Evolutionary conservation across 148 eudicot species (phyloP), one percentile per base, ranked within the genome.

Genomic region (Rhododendron griersonianum): DNA sequence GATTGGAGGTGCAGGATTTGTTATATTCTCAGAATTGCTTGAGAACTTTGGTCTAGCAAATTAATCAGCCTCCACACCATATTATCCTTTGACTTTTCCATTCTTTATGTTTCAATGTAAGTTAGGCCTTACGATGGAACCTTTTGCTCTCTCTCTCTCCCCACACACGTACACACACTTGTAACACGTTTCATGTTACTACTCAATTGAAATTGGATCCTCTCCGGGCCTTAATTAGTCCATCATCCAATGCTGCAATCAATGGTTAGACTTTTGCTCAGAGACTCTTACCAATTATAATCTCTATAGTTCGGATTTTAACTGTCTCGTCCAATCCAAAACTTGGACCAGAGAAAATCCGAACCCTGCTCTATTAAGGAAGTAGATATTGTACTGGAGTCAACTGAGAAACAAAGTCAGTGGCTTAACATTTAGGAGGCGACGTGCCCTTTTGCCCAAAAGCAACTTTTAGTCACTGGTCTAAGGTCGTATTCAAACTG

Each of bases 21-120:
- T 97, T 82, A 94, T 95, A 69, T 69, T 91, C 53, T 90, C 98
- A 23, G 95, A 97, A 85, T 65, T 95, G 57, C 61, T 94, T 14
- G 89, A 87, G 85, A 96, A 87, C 87, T 90, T 96, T n/a, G 82
- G 82, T 55, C 93, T 85, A 80, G 19, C 87, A 53, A 85, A 76
- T 37, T 67, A 83, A 51, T 63, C 67, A 50, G 77, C 53, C 37
- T 35, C 37, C 37, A 2, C 37, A 15, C 7, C 30, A 14, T 71
- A 14, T 71, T 6, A 13, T 30, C 6, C 19, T 71, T 30, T 5
- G 19, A 5, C 30, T 30, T 13, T 14, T 13, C 33, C 4, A 13
- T 33, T 14, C 2, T 30, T 28, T 69, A 28, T 28, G 75, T 28
- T 28, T 28, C 4, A 61, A 69, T 33, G 74, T 69, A 69, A 69